Conservation (phyloP, 176 grass and related monocot species). For the Triticum turgidum region DNA sequence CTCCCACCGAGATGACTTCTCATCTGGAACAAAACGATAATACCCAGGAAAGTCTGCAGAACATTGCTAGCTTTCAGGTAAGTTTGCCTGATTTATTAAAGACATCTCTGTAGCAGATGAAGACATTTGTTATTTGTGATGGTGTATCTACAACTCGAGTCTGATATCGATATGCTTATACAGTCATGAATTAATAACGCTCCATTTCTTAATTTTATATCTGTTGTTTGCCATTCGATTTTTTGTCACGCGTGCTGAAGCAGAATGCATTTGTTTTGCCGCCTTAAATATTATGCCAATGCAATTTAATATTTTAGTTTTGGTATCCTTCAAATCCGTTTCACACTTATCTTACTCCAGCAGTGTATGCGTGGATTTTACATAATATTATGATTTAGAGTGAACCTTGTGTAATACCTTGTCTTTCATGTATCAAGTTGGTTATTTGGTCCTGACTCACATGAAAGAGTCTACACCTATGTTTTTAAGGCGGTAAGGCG, state of each 20-base stretch:
- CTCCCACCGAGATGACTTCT: constrained; percentile 32
- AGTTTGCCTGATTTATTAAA: background rate
- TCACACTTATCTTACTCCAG: background rate
- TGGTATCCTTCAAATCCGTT: background rate
- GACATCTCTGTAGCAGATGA: background rate
- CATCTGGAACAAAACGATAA: constrained; percentile 34
- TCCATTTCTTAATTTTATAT: background rate
- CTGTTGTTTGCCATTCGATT: background rate
- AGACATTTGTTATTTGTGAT: background rate
- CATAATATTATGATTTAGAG: background rate
- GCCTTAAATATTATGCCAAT: background rate
- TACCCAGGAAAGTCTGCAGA: constrained; percentile 29
- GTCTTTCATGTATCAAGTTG: background rate
- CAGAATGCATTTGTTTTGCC: background rate
- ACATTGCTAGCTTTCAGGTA: constrained; percentile 97
- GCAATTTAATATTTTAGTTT: background rate
- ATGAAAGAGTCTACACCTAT: background rate
- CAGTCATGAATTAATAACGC: background rate
- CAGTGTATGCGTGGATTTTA: background rate
- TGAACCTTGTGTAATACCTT: background rate
- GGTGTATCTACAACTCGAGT: constrained; percentile 5
- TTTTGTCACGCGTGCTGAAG: background rate
- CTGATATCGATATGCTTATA: background rate
- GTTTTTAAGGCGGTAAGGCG: too few species aligned
- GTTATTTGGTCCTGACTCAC: background rate